Conservation (phyloP, 306 rosid species). For the Trichosanthes cucumerina region DNA sequence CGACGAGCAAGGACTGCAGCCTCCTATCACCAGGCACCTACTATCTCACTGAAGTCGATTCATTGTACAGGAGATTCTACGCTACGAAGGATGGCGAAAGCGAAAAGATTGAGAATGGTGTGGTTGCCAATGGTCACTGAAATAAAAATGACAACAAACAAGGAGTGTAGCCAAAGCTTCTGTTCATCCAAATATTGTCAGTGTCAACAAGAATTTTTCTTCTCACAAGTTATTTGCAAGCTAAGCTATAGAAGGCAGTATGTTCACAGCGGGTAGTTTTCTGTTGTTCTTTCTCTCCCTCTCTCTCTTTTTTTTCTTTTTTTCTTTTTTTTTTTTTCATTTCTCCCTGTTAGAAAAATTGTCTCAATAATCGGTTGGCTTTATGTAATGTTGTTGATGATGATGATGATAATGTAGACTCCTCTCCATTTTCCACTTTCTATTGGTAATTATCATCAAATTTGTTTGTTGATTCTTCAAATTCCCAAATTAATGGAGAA, state of each 20-base stretch:
- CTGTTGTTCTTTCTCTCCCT: not conserved
- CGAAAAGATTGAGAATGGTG: conserved; percentile 24
- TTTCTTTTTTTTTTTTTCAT: not conserved
- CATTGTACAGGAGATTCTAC: conserved; percentile 82
- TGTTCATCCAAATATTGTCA: not conserved
- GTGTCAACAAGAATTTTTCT: not conserved
- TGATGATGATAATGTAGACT: not conserved
- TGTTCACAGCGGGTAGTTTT: not conserved
- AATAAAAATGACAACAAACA: not conserved
- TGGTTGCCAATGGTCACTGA: conserved; percentile 60
- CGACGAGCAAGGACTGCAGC: conserved; percentile 75
- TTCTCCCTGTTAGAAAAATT: not conserved
- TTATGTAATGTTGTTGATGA: not conserved
- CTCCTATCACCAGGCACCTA: conserved; percentile 72
- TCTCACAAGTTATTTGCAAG: not conserved
- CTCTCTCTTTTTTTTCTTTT: not conserved
- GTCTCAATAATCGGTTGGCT: not conserved
- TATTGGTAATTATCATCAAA: not conserved
- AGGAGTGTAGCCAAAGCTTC: not conserved
- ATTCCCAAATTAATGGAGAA: too few relatives aligned
- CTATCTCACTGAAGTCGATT: conserved; percentile 94
- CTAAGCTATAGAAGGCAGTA: not conserved
- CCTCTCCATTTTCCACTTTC: not conserved
- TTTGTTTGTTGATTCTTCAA: not conserved
- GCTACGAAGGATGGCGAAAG: conserved; percentile 30